Evolutionary conservation across 1,139 yeast species (phyloP).

Genomic region (Protomyces inundatus): DNA sequence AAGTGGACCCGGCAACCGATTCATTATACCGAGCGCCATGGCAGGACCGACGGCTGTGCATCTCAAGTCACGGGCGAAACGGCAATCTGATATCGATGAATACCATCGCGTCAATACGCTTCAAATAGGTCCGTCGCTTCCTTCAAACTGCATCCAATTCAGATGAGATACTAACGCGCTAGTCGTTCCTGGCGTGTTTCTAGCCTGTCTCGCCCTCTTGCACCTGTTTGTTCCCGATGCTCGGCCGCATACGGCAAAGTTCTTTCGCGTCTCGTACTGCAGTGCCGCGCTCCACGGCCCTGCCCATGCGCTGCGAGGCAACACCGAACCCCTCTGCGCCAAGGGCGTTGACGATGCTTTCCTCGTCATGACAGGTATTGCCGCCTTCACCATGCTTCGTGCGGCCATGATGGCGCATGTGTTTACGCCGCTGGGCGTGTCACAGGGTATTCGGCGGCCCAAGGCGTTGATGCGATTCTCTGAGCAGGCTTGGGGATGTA

Average conservation of each 20-base stretch:
- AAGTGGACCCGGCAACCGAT: no score
- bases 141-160: not conserved
- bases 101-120: not conserved
- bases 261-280: slow-evolving; percentile 16
- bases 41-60: no score
- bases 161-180: not conserved
- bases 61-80: not conserved
- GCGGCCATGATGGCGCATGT: slow-evolving; percentile 55
- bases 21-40: no score
- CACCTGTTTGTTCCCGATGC: not conserved
- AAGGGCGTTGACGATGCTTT: slow-evolving; percentile 33
- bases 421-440: slow-evolving; percentile 56
- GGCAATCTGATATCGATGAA: not conserved
- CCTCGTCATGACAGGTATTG: slow-evolving; percentile 51
- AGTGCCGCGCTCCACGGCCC: slow-evolving; percentile 1
- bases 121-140: not conserved
- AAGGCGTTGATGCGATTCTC: slow-evolving; percentile 64
- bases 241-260: not conserved
- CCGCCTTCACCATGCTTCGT: slow-evolving; percentile 56
- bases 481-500: slow-evolving; percentile 77
- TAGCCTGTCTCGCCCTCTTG: not conserved
- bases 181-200: not conserved
- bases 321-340: slow-evolving; percentile 23
- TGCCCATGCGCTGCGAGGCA: not conserved
- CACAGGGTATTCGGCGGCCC: slow-evolving; percentile 46